Evolutionary conservation across 192 early-diverging fungal genomes (phyloP).

Genomic region (Entophlyctis luteolus): DNA sequence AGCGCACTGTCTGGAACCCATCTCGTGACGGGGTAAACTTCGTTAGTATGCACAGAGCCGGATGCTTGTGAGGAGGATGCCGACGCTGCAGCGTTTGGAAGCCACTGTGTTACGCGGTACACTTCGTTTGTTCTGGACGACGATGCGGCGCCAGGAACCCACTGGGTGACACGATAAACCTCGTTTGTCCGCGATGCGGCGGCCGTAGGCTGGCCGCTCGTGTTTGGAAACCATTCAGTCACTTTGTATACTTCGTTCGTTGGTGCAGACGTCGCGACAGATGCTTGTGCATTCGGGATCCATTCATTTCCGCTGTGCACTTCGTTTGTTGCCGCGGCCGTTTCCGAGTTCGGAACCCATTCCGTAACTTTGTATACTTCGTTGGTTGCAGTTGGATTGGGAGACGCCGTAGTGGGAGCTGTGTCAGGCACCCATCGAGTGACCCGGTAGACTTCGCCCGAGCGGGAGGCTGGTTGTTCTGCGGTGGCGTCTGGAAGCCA

Average conservation of each 20-base stretch:
- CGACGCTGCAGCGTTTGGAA: neutral
- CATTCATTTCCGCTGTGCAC: too few relatives aligned
- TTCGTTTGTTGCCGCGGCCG: too few relatives aligned
- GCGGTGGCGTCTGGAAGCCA: neutral
- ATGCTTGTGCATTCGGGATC: too few relatives aligned
- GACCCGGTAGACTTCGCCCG: neutral
- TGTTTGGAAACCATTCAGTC: conserved; percentile 2
- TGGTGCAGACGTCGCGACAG: neutral
- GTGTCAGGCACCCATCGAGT: neutral
- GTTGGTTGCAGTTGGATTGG: neutral
- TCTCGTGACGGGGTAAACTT: conserved; percentile 2
- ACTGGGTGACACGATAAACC: conserved; percentile 12
- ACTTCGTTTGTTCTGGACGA: too few relatives aligned
- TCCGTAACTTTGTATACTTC: neutral
- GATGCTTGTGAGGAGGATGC: neutral
- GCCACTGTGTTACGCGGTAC: conserved; percentile 8
- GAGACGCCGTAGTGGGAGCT: neutral
- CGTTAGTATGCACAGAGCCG: neutral
- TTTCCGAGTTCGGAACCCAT: neutral
- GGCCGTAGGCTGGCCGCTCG: too few relatives aligned
- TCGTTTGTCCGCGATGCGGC: too few relatives aligned
- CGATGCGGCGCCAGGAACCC: neutral
- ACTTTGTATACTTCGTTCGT: neutral
- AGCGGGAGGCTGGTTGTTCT: too few relatives aligned
- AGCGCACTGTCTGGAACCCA: neutral